These are phyloP conservation scores for Kluyveromyces sp. DNA, from an alignment of 1,139 yeast genomes.

Conservation along the genomic window DNA sequence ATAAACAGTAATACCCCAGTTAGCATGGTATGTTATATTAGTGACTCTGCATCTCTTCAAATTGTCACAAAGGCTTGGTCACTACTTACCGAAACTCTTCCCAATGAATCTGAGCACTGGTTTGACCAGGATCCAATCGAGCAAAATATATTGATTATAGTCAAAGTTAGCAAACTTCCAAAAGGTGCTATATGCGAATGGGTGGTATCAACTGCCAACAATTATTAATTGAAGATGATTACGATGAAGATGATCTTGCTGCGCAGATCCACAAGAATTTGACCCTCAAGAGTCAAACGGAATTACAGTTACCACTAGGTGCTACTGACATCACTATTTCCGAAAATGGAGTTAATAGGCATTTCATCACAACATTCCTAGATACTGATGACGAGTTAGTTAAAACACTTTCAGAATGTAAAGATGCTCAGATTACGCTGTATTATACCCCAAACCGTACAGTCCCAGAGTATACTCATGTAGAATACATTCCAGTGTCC, in stretches of 20 bases:
- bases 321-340: constrained; percentile 4
- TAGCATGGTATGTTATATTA: constrained; percentile 49
- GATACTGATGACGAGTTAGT: constrained; percentile 6
- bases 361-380: constrained; percentile 8
- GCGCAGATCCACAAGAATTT: constrained; percentile 3
- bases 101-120: constrained; percentile 22
- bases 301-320: constrained; percentile 6
- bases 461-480: constrained; percentile 4
- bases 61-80: constrained; percentile 37
- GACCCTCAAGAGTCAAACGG: constrained; percentile 1
- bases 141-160: constrained; percentile 39
- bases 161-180: constrained; percentile 58
- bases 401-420: not conserved
- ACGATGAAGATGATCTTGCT: constrained; percentile 33
- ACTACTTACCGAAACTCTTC: constrained; percentile 19
- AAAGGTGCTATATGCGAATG: constrained; percentile 68
- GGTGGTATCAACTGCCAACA: constrained; percentile 48
- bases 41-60: constrained; percentile 28
- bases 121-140: constrained; percentile 21
- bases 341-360: constrained; percentile 1
- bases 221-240: constrained; percentile 35
- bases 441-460: constrained; percentile 12
- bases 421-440: constrained; percentile 12
- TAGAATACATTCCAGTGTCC: constrained; percentile 23
- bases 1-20: constrained; percentile 40